Percentiles rank a stretch among this genome's conserved stretches.
phyloP scores from a whole-genome alignment of 2,329 filamentous ascomycete genomes.

The Huntiella abstrusa region DNA sequence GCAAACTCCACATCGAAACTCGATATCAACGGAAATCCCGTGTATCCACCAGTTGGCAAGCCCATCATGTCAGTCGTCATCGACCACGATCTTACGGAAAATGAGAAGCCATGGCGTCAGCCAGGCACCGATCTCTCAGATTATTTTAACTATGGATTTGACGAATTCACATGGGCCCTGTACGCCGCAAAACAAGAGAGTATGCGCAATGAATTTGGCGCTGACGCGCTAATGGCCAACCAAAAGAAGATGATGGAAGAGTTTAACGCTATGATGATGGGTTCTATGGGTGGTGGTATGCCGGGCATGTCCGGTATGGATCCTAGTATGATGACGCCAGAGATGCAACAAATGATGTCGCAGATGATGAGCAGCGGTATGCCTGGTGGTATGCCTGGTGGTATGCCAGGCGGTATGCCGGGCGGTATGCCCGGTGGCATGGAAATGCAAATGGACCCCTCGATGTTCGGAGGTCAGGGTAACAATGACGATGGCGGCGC shows the following conservation, averaged over 20 bases:
- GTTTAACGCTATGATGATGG: slow-evolving; percentile 49
- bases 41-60: slow-evolving; percentile 62
- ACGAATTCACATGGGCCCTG: slow-evolving; percentile 93
- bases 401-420: slow-evolving; percentile 28
- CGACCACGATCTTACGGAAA: slow-evolving; percentile 51
- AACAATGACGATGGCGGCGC: slow-evolving; percentile 20
- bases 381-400: slow-evolving; percentile 17
- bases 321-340: slow-evolving; percentile 33
- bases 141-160: slow-evolving; percentile 98
- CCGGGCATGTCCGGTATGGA: slow-evolving; percentile 29
- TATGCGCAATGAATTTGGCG: slow-evolving; percentile 56
- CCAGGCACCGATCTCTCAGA: slow-evolving; percentile 89
- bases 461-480: slow-evolving; percentile 29
- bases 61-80: slow-evolving; percentile 61
- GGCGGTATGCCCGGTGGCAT: slow-evolving; percentile 24
- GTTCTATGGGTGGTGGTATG: slow-evolving; percentile 23
- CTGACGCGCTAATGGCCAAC: slow-evolving; percentile 40
- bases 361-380: slow-evolving; percentile 35
- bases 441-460: slow-evolving; percentile 48
- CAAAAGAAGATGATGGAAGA: slow-evolving; percentile 67
- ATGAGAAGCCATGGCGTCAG: slow-evolving; percentile 87
- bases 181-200: slow-evolving; percentile 80
- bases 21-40: slow-evolving; percentile 65
- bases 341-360: slow-evolving; percentile 52
- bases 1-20: slow-evolving; percentile 64